Evolutionary conservation across 176 grass and related monocot genomes (phyloP), one percentile per base, ranked within the genome.

Genomic region (Hordeum vulgare): DNA sequence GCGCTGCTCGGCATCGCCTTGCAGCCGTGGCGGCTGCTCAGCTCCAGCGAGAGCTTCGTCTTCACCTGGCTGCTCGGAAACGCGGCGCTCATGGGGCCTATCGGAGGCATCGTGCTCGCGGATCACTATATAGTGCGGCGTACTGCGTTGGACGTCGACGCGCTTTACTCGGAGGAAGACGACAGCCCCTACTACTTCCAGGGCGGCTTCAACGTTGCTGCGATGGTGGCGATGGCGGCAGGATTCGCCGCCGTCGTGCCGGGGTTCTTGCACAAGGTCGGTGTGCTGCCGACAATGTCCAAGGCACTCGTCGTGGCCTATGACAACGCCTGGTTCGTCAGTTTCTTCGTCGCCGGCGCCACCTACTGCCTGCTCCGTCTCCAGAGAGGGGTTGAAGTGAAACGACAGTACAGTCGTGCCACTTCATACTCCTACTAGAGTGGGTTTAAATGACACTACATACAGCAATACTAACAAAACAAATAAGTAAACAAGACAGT

Each of bases 31-130:
- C 71, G 71, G 71, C 42, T 74, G 42, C 71, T 74, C 71, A 49
- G 71, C 71, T 51, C 71, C 42, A 74, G 42, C 42, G 71, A 74
- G 42, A 74, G 71, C 71, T 74, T 74, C 71, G 42, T 74, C 71
- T 74, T 74, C 71, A 74, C 71, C n/a, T 74, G 71, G 71, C 71
- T 74, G 42, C 71, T 74, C 25, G 71, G 71, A 9, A 74, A 74
- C 26, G 71, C 71, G 71, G 71, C 71, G 71, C 71, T 74, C 71
- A 51, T 74, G 71, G 71, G 71, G 8, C 71, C 71, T 15, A 51
- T 74, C 45, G 71, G 71, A 49, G 71, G 71, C 71, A 44, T 74
- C 44, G 24, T 74, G 41, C 71, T 74, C 71, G 71, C 71, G 26
- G 71, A 74, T 44, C 71, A 74, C 71, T 74, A 74, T 26, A 14